Percentiles rank a stretch among this genome's conserved stretches.
phyloP scores from a whole-genome alignment of 2,329 filamentous ascomycete species.

The Pyricularia grisea region DNA sequence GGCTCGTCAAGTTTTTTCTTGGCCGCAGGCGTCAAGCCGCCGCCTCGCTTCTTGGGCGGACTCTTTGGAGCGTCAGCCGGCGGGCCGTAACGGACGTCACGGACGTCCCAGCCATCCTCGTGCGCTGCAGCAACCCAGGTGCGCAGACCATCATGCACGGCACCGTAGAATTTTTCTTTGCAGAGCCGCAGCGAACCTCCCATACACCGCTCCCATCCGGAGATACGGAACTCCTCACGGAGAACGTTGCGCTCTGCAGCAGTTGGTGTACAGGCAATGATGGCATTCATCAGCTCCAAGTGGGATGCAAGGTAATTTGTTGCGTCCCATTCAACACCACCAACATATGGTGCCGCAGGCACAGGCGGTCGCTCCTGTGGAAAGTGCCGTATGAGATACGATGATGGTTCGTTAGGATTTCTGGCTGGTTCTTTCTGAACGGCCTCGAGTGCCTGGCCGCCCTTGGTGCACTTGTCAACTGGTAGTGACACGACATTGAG shows the following conservation, averaged over 20 bases:
- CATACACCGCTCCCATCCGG: constrained; percentile 86
- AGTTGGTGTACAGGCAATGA: constrained; percentile 72
- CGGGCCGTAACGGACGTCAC: constrained; percentile 69
- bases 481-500: constrained; percentile 74
- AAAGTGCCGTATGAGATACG: constrained; percentile 64
- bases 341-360: constrained; percentile 89
- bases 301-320: constrained; percentile 94
- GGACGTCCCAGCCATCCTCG: constrained; percentile 82
- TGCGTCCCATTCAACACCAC: constrained; percentile 96
- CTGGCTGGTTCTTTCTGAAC: neutral
- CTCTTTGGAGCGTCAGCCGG: constrained; percentile 25
- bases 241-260: constrained; percentile 63
- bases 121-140: constrained; percentile 84
- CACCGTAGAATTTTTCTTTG: constrained; percentile 95
- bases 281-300: constrained; percentile 84
- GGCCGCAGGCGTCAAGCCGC: constrained; percentile 10
- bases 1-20: constrained; percentile 42
- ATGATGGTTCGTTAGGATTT: constrained; percentile 8
- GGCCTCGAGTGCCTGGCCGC: constrained; percentile 8
- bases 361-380: constrained; percentile 81
- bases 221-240: constrained; percentile 68
- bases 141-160: constrained; percentile 78
- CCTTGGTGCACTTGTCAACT: constrained; percentile 25
- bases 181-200: constrained; percentile 77
- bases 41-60: constrained; percentile 22